These are phyloP conservation scores for Kwoniella shivajii DNA, from an alignment of 1,284 basidiomycete species.

Conservation along the genomic window DNA sequence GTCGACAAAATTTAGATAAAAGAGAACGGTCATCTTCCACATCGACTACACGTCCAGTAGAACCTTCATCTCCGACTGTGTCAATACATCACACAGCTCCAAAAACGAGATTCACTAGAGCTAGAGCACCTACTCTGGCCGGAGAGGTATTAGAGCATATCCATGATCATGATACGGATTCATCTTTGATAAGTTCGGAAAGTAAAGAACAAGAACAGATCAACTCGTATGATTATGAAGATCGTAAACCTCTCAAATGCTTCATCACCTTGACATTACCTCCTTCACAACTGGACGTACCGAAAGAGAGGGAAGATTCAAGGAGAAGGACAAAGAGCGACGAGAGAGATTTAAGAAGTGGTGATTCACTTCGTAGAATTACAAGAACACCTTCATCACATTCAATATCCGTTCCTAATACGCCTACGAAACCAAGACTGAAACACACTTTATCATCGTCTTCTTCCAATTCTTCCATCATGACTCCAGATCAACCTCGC, in stretches of 20 bases:
- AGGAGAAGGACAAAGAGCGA: slow-evolving; percentile 13
- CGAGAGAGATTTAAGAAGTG: slow-evolving; percentile 6
- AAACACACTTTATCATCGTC: not conserved
- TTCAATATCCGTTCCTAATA: slow-evolving; percentile 1
- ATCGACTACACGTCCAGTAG: slow-evolving; percentile 15
- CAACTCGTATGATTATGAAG: not conserved
- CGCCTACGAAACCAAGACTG: slow-evolving; percentile 1
- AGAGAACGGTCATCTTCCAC: slow-evolving; percentile 20
- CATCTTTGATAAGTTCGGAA: not conserved
- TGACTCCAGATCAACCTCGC: not conserved
- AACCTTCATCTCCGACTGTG: slow-evolving; percentile 17
- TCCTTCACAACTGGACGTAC: not conserved
- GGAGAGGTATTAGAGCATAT: slow-evolving; percentile 39
- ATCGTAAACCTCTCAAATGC: slow-evolving; percentile 20
- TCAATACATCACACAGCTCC: slow-evolving; percentile 7
- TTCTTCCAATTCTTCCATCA: slow-evolving; percentile 4
- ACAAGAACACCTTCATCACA: slow-evolving; percentile 4
- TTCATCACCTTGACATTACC: slow-evolving; percentile 39
- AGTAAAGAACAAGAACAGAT: not conserved
- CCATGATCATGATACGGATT: not conserved
- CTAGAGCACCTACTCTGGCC: slow-evolving; percentile 46
- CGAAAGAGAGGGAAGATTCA: not conserved
- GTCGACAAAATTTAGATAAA: not conserved
- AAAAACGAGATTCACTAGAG: slow-evolving; percentile 14
- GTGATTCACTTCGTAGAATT: not conserved